A percentile compares a stretch with the other conserved stretches of the same genome.
phyloP scores from a whole-genome alignment of 441 rosid genomes.

The Populus hybrid region DNA sequence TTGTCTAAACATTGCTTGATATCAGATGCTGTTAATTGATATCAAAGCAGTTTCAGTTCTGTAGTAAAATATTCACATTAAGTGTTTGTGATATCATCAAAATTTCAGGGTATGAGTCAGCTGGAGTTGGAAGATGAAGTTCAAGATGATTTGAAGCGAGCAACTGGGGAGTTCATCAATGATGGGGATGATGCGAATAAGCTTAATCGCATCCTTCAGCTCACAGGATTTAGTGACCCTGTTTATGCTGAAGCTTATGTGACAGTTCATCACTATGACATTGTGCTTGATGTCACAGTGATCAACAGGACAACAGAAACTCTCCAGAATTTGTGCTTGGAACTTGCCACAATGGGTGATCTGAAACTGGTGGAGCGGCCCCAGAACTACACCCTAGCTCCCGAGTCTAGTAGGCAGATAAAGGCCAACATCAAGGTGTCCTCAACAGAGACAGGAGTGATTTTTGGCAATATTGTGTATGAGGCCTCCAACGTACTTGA shows the following conservation, averaged over 20 bases:
- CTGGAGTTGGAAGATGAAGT: conserved; percentile 95
- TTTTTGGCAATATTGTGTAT: conserved; percentile 88
- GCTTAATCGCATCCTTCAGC: conserved; percentile 89
- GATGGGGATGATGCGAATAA: conserved; percentile 86
- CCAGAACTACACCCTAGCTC: conserved; percentile 89
- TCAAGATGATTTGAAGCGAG: conserved; percentile 93
- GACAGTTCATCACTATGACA: conserved; percentile 78
- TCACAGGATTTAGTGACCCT: conserved; percentile 92
- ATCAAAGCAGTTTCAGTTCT: neutral
- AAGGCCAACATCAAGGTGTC: conserved; percentile 97
- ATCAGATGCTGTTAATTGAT: neutral
- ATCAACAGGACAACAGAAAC: conserved; percentile 87
- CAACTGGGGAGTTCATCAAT: conserved; percentile 87
- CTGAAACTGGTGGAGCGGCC: conserved; percentile 93
- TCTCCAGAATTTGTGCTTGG: conserved; percentile 89
- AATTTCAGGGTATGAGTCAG: neutral
- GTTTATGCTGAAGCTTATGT: conserved; percentile 48
- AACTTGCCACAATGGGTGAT: conserved; percentile 93
- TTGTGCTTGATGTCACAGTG: conserved; percentile 79
- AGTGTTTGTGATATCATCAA: conserved; percentile 7
- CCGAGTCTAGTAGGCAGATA: conserved; percentile 87
- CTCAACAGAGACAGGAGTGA: conserved; percentile 95
- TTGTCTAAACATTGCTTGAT: neutral
- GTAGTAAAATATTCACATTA: neutral
- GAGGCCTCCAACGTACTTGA: conserved; percentile 87